Evolutionary conservation across 345 rosid genomes (phyloP), one percentile per base, ranked within the genome.

Genomic region (Arabis hirsuta): DNA sequence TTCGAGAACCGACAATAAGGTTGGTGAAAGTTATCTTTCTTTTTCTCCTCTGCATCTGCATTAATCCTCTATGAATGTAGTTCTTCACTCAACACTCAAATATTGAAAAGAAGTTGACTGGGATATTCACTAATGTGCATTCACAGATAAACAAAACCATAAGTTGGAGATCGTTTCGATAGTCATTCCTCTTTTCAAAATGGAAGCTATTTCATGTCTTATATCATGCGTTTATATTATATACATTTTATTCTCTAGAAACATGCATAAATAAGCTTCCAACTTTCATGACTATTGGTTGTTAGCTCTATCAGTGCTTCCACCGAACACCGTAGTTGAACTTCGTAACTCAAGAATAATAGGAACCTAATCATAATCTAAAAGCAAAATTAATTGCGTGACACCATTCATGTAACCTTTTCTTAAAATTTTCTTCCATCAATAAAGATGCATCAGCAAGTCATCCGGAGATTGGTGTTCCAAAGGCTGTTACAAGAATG

Each of bases 1-100:
- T 69, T 76, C 85, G 67, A 70, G 91, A 89, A 79, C 90, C 96
- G 58, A 70, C 83, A n/a, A 85, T 89, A 70, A 89, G 87, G 95
- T 87, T 72, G 27, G 70, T 78, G 31, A 38, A 29, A 55, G 4
- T 51, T 47, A 11, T n/a, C 57, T 6, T 68, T 54, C 27, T 54
- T 36, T 52, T 36, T 38, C 29, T 66, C 47, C 59, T 59, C 3
- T 46, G 36, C 46, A 20, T 39, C 19, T 27, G 34, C 58, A 56
- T 32, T 9, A 24, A 26, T 64, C 19, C 19, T 34, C 47, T 38
- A 13, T 36, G 7, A 38, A 51, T 13, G 38, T 56, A 46, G 65
- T 46, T 34, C 6, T 57, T 32, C 44, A 27, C 53, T 16, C 56
- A 55, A 44, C 14, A 44, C 55, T 63, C 29, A 62, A 9, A 38